Evolutionary conservation across 257 asterid species (phyloP), one percentile per base, ranked within the genome.

Genomic region (Solanum chmielewskii): DNA sequence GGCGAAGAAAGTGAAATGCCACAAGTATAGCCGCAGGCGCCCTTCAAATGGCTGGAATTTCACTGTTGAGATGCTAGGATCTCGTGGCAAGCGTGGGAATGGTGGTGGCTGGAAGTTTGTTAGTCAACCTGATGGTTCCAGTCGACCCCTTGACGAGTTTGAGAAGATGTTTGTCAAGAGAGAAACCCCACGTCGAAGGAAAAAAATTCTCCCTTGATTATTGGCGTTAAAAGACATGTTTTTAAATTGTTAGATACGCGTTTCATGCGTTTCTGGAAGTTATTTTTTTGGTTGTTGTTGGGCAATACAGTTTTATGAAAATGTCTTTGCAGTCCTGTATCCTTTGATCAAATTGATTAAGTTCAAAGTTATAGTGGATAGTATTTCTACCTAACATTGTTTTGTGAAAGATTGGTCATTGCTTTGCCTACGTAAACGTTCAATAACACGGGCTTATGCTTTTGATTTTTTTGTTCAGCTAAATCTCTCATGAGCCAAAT

Each of bases 61-160:
- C 78, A 95, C 83, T 85, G 98, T 97, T 74, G 99, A 97, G 96
- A 95, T 93, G 90, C 89, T 95, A 11, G 99, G 99, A n/a, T 44
- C 90, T 20, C 89, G 86, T 39, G 95, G 92, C 88, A 97, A 94
- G 92, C 97, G 98, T 35, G 98, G 99, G 44, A 90, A 90, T 87
- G 95, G 98, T 25, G 99, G 99, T 29, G 99, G 99, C 75, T 90
- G 92, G 95, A 97, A 97, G 90, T 97, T 97, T 35, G 66, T 96
- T 35, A 97, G 99, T 73, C 87, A 87, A 88, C 95, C 96, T 39
- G 94, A 97, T 87, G 99, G 99, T n/a, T 97, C 99, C 33, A 94
- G 90, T 86, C 89, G 99, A 64, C 98, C 99, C 52, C 89, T 97
- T 9, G 92, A 97, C 69, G 99, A 95, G 76, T 74, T 87, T 4